Conservation (phyloP, 2,329 filamentous ascomycete species). For the Xylogone sp. region DNA sequence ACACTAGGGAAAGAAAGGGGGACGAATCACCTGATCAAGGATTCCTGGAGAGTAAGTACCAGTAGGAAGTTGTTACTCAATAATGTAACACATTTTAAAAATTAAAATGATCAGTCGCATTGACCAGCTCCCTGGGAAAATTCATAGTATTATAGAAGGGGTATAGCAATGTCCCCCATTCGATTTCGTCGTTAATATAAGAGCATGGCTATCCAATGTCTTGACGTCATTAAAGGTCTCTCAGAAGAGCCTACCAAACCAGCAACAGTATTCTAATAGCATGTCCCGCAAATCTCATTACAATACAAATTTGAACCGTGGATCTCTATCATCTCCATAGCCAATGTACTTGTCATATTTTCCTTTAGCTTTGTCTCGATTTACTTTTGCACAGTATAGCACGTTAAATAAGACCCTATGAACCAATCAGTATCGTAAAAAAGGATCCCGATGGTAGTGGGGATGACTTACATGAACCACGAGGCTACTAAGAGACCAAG, state of each 20-base stretch:
- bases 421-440: neutral
- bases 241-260: neutral
- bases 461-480: conserved; percentile 62
- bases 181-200: no score
- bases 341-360: conserved; percentile 56
- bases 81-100: no score
- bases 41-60: no score
- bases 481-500: conserved; percentile 56
- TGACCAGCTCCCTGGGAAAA: no score
- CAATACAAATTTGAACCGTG: conserved; percentile 56
- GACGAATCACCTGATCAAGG: neutral
- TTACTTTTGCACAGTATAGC: conserved; percentile 59
- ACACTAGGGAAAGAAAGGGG: neutral
- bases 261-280: neutral
- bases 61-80: no score
- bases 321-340: conserved; percentile 60
- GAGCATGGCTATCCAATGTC: neutral
- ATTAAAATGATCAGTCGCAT: no score
- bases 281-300: conserved; percentile 26
- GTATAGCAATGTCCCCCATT: no score
- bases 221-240: neutral
- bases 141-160: no score
- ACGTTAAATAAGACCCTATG: conserved; percentile 55
- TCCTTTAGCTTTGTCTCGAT: conserved; percentile 56
- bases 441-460: no score